Base-by-base conservation (phyloP, 495 filamentous ascomycete genomes). In the Xeromyces bisporus region DNA sequence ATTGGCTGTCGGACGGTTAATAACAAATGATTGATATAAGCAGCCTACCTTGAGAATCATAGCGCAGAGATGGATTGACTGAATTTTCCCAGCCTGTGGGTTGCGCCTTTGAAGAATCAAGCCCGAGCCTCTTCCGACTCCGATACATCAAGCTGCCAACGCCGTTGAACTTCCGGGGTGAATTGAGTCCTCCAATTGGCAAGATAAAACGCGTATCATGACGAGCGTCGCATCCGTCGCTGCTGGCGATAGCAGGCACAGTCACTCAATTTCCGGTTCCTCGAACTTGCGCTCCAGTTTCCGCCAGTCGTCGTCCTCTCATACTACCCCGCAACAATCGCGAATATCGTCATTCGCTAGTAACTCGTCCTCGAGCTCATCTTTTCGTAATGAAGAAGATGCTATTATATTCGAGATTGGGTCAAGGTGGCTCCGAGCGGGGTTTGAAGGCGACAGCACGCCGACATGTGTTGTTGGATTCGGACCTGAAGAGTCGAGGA, bases 381-480 rank as follows among this genome's bases (percentile, higher is more conserved):
- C 71, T 31, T 73, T 79, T 27, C 80, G 85, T 23, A 69, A 69
- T 34, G 79, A 92, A 45, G 89, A 94, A 44, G 86, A 94, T 39
- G 56, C 69, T 5, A 44, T 94, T 8, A 64, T 97, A 28, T 62
- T 93, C 26, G 85, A 94, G 44, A 55, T 96, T 38, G 86, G 84
- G 3, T 64, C 76, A 3, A 66, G 86, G 29, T 78, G 73, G 56
- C 46, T 97, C 7, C 74, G 79, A 18, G 75, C 79, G 11, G 89
- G 89, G 3, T 87, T 93, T 44, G 77, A 83, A 16, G 83, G 83
- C 26, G 83, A 89, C 47, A 61, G 70, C 8, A 44, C 63, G 6
- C 87, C 89, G 12, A 67, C 77, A 44, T 86, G 78, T 31, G 58
- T 67, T 6, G 49, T 85, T 0, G 64, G 66, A 21, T 92, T 81